phyloP scores from a whole-genome alignment of 139 green algal species.

The Chlorella sp. region DNA sequence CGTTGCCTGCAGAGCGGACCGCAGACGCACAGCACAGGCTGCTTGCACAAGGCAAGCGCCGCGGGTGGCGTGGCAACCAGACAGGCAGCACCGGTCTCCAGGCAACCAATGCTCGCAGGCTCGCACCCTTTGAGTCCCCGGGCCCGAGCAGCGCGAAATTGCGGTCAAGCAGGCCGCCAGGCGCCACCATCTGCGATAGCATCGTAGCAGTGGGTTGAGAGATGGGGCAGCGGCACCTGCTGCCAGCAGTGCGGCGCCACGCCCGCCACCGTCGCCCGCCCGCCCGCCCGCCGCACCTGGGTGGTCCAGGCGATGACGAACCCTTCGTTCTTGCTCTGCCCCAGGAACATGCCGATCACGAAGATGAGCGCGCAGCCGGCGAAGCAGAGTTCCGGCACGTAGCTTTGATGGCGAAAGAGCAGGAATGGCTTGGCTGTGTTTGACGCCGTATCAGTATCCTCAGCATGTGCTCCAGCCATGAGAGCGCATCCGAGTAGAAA shows the following conservation, averaged over 20 bases:
- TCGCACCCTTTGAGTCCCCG: neutral
- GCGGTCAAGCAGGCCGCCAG: constrained; percentile 18
- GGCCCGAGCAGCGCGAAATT: constrained; percentile 33
- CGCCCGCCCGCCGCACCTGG: neutral
- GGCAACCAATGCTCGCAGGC: neutral
- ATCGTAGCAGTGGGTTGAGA: neutral
- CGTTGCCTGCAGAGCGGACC: neutral
- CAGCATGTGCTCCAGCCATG: too few relatives aligned
- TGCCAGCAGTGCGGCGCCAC: neutral
- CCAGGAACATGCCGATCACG: constrained; percentile 26
- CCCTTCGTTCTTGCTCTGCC: constrained; percentile 23
- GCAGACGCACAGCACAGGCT: neutral
- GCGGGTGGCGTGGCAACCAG: neutral
- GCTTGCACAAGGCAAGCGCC: neutral
- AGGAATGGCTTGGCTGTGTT: too few relatives aligned
- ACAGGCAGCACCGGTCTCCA: neutral
- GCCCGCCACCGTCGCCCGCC: too few relatives aligned
- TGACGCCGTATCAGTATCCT: too few relatives aligned
- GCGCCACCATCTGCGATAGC: constrained; percentile 3
- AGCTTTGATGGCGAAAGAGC: constrained; percentile 19
- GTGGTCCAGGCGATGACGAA: constrained; percentile 25
- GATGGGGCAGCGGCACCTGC: neutral
- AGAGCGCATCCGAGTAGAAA: too few relatives aligned
- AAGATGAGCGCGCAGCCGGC: neutral
- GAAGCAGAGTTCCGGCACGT: constrained; percentile 6